These are phyloP conservation scores for Microthyrium microscopicum DNA, from an alignment of 2,329 filamentous ascomycete genomes.

Conservation along the genomic window DNA sequence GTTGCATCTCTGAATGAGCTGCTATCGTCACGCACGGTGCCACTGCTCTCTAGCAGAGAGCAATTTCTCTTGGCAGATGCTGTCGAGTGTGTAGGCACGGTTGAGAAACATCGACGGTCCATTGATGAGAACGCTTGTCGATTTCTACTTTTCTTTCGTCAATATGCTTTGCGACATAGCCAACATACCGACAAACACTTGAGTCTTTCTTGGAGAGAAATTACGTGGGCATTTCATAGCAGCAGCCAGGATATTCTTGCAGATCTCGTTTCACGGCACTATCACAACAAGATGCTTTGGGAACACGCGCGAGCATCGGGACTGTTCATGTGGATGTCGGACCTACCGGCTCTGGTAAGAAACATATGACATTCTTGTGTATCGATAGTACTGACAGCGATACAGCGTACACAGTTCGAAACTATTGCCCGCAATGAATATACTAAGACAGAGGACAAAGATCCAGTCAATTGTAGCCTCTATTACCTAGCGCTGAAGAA, in stretches of 20 bases:
- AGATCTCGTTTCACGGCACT: conserved; percentile 67
- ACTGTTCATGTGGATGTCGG: conserved; percentile 87
- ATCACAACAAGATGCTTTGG: conserved; percentile 69
- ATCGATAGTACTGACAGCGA: conserved; percentile 7
- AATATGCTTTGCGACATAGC: conserved; percentile 55
- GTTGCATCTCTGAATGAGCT: conserved; percentile 58
- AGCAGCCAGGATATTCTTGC: conserved; percentile 76
- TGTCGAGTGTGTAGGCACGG: conserved; percentile 65
- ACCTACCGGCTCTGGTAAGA: conserved; percentile 57
- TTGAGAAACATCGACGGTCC: conserved; percentile 73
- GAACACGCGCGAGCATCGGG: conserved; percentile 71
- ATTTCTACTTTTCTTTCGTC: conserved; percentile 75
- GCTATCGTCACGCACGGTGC: conserved; percentile 56
- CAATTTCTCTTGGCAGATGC: conserved; percentile 76
- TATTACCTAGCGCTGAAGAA: conserved; percentile 85
- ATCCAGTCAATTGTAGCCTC: conserved; percentile 78
- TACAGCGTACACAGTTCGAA: conserved; percentile 63
- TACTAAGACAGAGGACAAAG: conserved; percentile 69
- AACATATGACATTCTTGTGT: too few relatives aligned
- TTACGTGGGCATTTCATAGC: conserved; percentile 73
- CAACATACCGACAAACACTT: conserved; percentile 26
- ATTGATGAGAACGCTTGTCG: conserved; percentile 81
- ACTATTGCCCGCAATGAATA: conserved; percentile 87
- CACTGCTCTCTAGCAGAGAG: conserved; percentile 67
- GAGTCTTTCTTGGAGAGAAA: conserved; percentile 60